These are phyloP conservation scores for Talaromyces trachyspermus DNA, from an alignment of 495 filamentous ascomycete species.

Conservation along the genomic window DNA sequence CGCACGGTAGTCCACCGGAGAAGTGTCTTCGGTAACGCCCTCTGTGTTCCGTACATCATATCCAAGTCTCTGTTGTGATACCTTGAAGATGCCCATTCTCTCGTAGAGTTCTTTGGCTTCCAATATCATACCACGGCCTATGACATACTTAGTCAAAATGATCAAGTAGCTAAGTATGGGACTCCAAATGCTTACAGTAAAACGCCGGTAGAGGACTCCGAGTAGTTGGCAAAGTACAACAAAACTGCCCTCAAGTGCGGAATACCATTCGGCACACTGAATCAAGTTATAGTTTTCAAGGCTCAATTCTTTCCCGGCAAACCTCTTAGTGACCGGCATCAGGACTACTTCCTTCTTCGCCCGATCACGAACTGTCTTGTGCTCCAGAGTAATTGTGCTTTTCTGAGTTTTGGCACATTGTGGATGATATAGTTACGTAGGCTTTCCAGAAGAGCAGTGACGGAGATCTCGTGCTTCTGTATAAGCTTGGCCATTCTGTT, in stretches of 20 bases:
- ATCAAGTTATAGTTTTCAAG: constrained; percentile 64
- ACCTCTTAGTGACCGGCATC: constrained; percentile 47
- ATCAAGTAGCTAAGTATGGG: background rate
- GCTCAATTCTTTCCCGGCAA: constrained; percentile 56
- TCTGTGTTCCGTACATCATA: constrained; percentile 31
- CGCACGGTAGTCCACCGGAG: constrained; percentile 14
- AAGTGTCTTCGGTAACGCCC: constrained; percentile 16
- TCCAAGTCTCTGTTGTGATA: constrained; percentile 37
- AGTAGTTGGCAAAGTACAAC: constrained; percentile 60
- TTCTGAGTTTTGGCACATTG: constrained; percentile 25
- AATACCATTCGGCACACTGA: constrained; percentile 76
- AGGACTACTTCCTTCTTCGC: constrained; percentile 26
- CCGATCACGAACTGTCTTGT: constrained; percentile 23
- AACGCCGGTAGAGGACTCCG: constrained; percentile 58
- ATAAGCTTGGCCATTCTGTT: constrained; percentile 44
- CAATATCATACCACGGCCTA: constrained; percentile 5
- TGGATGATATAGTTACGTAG: constrained; percentile 47
- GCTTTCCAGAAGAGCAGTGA: constrained; percentile 42
- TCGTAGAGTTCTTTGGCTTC: constrained; percentile 57
- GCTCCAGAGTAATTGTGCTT: constrained; percentile 20
- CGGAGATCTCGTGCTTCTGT: constrained; percentile 44
- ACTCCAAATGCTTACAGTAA: constrained; percentile 24
- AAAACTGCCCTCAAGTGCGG: constrained; percentile 63
- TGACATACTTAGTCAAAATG: background rate
- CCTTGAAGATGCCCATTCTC: constrained; percentile 32